Evolutionary conservation across 192 early-diverging fungal genomes (phyloP), one percentile per base, ranked within the genome.

Genomic region (Funneliformis mosseae): DNA sequence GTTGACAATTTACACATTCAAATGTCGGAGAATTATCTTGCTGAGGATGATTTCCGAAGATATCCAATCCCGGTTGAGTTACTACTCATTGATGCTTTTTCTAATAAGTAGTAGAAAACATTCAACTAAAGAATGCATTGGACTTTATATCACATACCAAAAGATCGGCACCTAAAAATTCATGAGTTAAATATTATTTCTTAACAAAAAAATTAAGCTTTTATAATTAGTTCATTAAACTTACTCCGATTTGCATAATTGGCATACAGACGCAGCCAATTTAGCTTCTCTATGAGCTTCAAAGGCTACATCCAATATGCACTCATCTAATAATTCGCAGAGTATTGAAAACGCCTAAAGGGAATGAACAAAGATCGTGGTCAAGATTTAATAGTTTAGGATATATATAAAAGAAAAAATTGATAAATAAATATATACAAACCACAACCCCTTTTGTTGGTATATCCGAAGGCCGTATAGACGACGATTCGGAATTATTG

Each of bases 1-100:
- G 87, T 77, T 92, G 87, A 87, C 96, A 97, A 83, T 91, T 93
- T 41, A 92, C 90, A 81, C 96, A 97, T 61, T 95, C 90, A 76
- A 91, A 94, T 60, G 88, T 88, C 39, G 92, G 92, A 2, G 55
- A 72, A 41, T 87, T 89, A 39, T 84, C 84, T 11, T 82, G 80
- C 39, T 85, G 88, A 18, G 83, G 90, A 63, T 74, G 88, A 75
- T 91, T 92, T 25, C 92, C 91, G 82, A 91, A 93, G 27, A 94
- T 90, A 72, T 94, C 93, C n/a, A 76, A 69, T 8, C 87, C 87
- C 16, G 88, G 82, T 25, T 89, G 87, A 8, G 84, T 71, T 23
- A 83, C 89, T 86, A 50, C 45, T 42, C 60, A 72, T 55, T 33
- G 42, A 81, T 48, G 38, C 27, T 18, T n/a, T n/a, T 8, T 28